Conservation (phyloP, 1,284 basidiomycete species). For the Ceratobasidium sp. region DNA sequence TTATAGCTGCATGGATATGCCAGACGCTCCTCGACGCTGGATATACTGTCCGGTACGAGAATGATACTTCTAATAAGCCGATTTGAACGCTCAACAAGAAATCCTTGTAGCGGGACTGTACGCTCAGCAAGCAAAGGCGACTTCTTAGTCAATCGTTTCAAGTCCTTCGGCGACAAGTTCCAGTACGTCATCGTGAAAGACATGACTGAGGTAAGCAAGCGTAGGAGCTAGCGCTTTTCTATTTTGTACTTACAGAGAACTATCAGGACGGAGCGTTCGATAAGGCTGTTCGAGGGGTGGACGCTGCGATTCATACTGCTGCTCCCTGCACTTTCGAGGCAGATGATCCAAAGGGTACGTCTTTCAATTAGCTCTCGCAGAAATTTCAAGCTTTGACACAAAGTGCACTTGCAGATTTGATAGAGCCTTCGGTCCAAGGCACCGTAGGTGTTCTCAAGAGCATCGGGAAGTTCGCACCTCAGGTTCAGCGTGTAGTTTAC, state of each 20-base stretch:
- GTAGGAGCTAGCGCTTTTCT: background rate
- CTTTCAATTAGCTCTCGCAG: background rate
- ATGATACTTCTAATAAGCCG: background rate
- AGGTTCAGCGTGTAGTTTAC: slow-evolving; percentile 72
- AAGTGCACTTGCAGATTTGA: slow-evolving; percentile 57
- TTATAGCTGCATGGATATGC: slow-evolving; percentile 40
- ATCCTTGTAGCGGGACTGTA: slow-evolving; percentile 51
- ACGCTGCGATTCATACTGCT: slow-evolving; percentile 52
- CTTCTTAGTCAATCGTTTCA: slow-evolving; percentile 57
- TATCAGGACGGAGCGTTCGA: slow-evolving; percentile 50
- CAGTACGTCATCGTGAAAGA: slow-evolving; percentile 61
- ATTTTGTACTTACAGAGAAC: background rate
- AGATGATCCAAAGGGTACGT: slow-evolving; percentile 57
- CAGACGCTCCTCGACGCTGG: slow-evolving; percentile 44
- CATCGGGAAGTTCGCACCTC: slow-evolving; percentile 61
- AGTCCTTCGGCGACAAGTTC: slow-evolving; percentile 57
- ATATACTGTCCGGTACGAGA: slow-evolving; percentile 43
- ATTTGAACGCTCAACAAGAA: background rate
- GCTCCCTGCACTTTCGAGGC: slow-evolving; percentile 51
- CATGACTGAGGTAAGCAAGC: slow-evolving; percentile 52
- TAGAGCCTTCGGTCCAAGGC: slow-evolving; percentile 71
- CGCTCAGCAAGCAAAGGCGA: slow-evolving; percentile 57
- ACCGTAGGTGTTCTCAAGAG: slow-evolving; percentile 68
- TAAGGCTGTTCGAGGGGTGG: slow-evolving; percentile 52
- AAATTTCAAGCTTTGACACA: background rate